Percentiles rank a stretch among this genome's conserved stretches.
Evolutionary conservation across 176 grass and related monocot genomes (phyloP).

Genomic region (Stipa capillata): DNA sequence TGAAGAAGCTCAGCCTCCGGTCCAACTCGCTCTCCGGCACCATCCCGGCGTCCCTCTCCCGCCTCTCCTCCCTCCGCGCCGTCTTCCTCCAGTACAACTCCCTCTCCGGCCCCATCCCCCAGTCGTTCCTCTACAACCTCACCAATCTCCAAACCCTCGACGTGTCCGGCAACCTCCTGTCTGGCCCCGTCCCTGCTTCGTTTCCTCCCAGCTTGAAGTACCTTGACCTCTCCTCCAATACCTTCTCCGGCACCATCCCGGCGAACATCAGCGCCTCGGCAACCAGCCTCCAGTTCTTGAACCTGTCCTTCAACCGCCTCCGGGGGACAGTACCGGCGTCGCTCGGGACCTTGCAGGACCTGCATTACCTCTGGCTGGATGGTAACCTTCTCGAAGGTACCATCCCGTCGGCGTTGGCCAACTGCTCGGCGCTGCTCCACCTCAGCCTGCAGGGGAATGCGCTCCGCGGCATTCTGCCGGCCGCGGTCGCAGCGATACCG

Average conservation of each 20-base stretch:
- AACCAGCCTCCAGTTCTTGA: conserved; percentile 60
- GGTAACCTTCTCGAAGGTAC: conserved; percentile 86
- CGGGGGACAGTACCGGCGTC: conserved; percentile 68
- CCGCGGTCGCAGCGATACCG: conserved; percentile 57
- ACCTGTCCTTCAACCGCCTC: conserved; percentile 87
- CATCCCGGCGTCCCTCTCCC: conserved; percentile 49
- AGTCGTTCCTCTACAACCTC: conserved; percentile 62
- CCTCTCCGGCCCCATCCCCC: conserved; percentile 61
- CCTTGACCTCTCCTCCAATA: conserved; percentile 90
- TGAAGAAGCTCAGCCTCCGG: conserved; percentile 80
- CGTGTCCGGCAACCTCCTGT: conserved; percentile 67
- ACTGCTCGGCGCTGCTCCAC: conserved; percentile 73
- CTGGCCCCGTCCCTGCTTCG: conserved; percentile 48
- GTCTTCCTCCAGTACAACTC: conserved; percentile 85
- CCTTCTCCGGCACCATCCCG: conserved; percentile 64
- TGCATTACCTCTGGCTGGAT: conserved; percentile 90
- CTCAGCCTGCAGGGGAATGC: conserved; percentile 77
- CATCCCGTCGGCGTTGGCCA: conserved; percentile 77
- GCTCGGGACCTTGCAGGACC: conserved; percentile 53
- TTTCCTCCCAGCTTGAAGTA: conserved; percentile 46
- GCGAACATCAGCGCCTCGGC: conserved; percentile 35
- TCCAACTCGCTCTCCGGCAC: conserved; percentile 67
- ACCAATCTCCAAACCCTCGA: conserved; percentile 63
- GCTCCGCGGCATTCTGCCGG: conserved; percentile 77
- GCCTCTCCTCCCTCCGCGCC: conserved; percentile 49